Percentiles rank a stretch among this genome's conserved stretches.
phyloP scores from a whole-genome alignment of 2,329 filamentous ascomycete species.

The Ophiosphaerella herpotricha region DNA sequence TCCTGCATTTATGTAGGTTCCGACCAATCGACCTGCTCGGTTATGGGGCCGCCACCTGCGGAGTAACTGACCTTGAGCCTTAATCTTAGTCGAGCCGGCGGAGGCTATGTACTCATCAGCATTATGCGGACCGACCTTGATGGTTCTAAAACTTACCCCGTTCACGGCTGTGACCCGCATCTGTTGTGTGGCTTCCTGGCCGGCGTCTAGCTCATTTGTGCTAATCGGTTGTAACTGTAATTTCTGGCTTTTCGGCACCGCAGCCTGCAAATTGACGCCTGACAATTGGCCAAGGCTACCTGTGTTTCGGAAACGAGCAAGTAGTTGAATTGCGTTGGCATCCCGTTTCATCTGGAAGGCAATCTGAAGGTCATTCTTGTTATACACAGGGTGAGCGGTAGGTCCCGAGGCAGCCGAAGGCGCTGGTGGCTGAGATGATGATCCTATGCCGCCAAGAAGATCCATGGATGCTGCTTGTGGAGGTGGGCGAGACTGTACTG shows the following conservation, averaged over 20 bases:
- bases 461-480: slow-evolving; percentile 45
- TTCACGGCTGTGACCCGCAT: slow-evolving; percentile 86
- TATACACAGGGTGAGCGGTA: slow-evolving; percentile 73
- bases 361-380: slow-evolving; percentile 81
- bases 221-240: slow-evolving; percentile 90
- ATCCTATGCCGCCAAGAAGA: slow-evolving; percentile 51
- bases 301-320: slow-evolving; percentile 81
- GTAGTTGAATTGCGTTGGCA: slow-evolving; percentile 77
- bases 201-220: slow-evolving; percentile 73
- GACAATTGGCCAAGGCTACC: slow-evolving; percentile 69
- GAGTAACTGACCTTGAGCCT: slow-evolving; percentile 83
- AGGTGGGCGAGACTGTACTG: slow-evolving; percentile 46
- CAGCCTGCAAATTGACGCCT: slow-evolving; percentile 84
- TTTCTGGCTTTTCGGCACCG: slow-evolving; percentile 95
- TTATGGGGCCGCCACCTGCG: slow-evolving; percentile 70
- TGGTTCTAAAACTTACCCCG: slow-evolving; percentile 71
- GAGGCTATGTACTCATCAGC: slow-evolving; percentile 61
- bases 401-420: slow-evolving; percentile 44
- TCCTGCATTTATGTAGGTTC: slow-evolving; percentile 63
- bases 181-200: slow-evolving; percentile 82
- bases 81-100: slow-evolving; percentile 71
- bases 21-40: slow-evolving; percentile 96
- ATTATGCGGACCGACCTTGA: not conserved
- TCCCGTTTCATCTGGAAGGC: slow-evolving; percentile 85
- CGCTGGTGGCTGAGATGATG: slow-evolving; percentile 53